These are phyloP conservation scores for Benincasa hispida DNA, from an alignment of 306 rosid species.

Conservation along the genomic window DNA sequence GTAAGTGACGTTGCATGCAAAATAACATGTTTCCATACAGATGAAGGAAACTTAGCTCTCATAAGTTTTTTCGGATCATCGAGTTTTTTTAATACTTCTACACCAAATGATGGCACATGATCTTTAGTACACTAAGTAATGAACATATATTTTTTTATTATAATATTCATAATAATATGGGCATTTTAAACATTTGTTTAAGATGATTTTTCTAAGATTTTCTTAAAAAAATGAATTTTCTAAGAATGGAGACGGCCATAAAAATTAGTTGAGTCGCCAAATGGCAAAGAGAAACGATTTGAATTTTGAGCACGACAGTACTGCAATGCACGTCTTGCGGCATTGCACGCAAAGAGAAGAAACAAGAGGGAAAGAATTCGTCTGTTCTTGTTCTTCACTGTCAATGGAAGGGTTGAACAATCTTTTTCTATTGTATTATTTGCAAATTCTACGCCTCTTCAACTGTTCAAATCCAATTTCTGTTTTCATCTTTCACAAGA, in stretches of 20 bases:
- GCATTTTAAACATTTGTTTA: too few species aligned
- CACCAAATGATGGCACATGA: too few species aligned
- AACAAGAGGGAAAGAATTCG: background rate
- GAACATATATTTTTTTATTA: too few species aligned
- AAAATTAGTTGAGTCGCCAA: background rate
- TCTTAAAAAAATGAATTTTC: background rate
- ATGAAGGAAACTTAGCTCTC: too few species aligned
- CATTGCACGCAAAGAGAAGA: background rate
- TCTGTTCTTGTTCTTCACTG: background rate
- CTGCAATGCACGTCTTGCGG: conserved; percentile 13
- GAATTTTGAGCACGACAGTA: conserved; percentile 4
- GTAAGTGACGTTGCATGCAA: too few species aligned
- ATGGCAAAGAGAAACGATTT: background rate
- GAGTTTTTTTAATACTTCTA: too few species aligned
- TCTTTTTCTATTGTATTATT: background rate
- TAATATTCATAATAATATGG: too few species aligned
- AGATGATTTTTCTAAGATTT: too few species aligned
- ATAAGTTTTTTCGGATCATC: too few species aligned
- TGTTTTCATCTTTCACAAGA: background rate
- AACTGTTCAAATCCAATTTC: background rate
- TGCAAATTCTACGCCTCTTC: background rate
- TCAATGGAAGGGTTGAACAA: conserved; percentile 4
- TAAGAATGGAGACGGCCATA: background rate
- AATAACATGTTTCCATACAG: too few species aligned
- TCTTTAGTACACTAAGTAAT: too few species aligned